A percentile compares a stretch with the other conserved stretches of the same genome.
These are phyloP conservation scores for Termitomyces sp. DNA, from an alignment of 768 basidiomycete genomes.

Conservation along the genomic window DNA sequence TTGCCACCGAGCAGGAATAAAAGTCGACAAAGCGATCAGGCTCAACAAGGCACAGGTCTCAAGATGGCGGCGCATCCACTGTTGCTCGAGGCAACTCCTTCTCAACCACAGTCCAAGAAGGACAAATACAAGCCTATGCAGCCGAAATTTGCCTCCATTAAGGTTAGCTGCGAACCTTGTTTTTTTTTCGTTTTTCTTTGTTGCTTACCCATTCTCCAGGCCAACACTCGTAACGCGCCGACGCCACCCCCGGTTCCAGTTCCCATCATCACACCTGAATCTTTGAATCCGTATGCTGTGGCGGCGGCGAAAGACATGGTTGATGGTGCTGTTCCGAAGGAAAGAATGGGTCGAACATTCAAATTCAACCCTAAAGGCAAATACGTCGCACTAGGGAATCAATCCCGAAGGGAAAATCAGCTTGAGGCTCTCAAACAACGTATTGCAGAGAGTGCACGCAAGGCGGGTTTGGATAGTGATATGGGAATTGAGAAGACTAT, in stretches of 20 bases:
- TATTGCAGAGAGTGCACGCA: constrained; percentile 88
- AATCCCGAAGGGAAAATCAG: constrained; percentile 67
- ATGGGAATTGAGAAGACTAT: constrained; percentile 88
- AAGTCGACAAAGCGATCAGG: constrained; percentile 48
- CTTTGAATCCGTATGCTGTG: constrained; percentile 74
- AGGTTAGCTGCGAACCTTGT: constrained; percentile 35
- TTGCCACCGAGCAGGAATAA: constrained; percentile 50
- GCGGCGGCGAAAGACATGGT: constrained; percentile 53
- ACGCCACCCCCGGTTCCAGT: constrained; percentile 48
- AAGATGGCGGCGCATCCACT: constrained; percentile 91
- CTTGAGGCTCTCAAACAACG: constrained; percentile 89
- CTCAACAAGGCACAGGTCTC: constrained; percentile 76
- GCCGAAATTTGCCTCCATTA: constrained; percentile 96
- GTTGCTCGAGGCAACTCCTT: constrained; percentile 60
- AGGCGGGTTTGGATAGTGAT: constrained; percentile 92
- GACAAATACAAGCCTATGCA: constrained; percentile 98
- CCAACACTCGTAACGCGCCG: constrained; percentile 72
- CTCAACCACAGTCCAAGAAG: constrained; percentile 69
- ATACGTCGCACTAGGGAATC: constrained; percentile 70
- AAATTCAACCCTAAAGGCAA: constrained; percentile 92
- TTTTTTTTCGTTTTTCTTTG: too few species aligned
- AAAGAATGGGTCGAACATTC: constrained; percentile 64
- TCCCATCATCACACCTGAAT: constrained; percentile 33
- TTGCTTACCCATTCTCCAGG: constrained; percentile 39
- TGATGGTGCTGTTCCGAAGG: constrained; percentile 68